phyloP scores from a whole-genome alignment of 108 stramenopile species.

The Stephanodiscus minutulus region DNA sequence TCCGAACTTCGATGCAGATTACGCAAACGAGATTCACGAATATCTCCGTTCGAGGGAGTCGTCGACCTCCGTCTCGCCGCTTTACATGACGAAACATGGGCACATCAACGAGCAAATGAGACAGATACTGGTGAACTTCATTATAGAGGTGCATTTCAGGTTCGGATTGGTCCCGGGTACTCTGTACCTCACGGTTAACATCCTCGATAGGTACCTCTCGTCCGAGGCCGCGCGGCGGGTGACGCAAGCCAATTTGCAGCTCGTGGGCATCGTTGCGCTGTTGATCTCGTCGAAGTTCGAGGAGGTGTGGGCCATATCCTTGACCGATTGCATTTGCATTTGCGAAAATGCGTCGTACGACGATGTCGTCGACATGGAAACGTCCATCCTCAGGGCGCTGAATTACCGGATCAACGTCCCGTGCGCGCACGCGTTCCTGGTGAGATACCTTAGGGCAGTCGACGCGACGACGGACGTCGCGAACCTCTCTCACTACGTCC shows the following conservation, averaged over 20 bases:
- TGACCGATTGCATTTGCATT: slow-evolving; percentile 96
- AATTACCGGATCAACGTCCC: slow-evolving; percentile 87
- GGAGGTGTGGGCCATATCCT: slow-evolving; percentile 98
- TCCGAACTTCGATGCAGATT: slow-evolving; percentile 92
- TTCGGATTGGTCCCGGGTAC: slow-evolving; percentile 97
- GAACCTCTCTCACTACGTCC: slow-evolving; percentile 82
- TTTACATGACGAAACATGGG: slow-evolving; percentile 88
- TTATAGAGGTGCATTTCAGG: slow-evolving; percentile 98
- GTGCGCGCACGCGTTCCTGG: slow-evolving; percentile 86
- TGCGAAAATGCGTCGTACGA: slow-evolving; percentile 91
- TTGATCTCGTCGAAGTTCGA: slow-evolving; percentile 98
- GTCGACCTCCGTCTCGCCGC: slow-evolving; percentile 72
- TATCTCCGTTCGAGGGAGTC: slow-evolving; percentile 88
- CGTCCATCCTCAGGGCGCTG: slow-evolving; percentile 74
- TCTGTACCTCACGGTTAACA: slow-evolving; percentile 94
- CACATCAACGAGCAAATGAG: slow-evolving; percentile 95
- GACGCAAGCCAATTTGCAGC: slow-evolving; percentile 86
- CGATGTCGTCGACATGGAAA: slow-evolving; percentile 77
- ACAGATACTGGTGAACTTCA: slow-evolving; percentile 96
- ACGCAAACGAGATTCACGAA: slow-evolving; percentile 94
- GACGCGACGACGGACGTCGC: slow-evolving; percentile 80
- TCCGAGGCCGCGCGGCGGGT: slow-evolving; percentile 49
- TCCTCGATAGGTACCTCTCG: slow-evolving; percentile 96
- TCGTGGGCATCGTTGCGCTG: slow-evolving; percentile 97
- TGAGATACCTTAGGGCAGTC: slow-evolving; percentile 89